Base-by-base conservation (phyloP, 1,139 yeast species). In the Blastobotrys indianensis region DNA sequence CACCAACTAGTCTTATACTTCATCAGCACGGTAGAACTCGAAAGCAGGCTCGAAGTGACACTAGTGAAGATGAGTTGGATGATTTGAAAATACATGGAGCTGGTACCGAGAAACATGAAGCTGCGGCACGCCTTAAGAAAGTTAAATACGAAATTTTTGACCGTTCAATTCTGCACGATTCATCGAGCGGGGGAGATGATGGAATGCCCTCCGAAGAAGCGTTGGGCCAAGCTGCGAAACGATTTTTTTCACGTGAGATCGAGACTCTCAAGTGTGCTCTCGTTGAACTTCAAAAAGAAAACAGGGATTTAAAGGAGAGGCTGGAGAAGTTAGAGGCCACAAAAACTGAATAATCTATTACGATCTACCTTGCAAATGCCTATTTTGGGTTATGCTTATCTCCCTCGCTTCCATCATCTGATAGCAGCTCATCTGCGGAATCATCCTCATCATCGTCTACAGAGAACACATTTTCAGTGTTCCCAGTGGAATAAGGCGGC, bases 361-460 rank as follows among this genome's bases (percentile, higher is more conserved):
- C n/a, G n/a, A 32, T n/a, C 12, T 12, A 32, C 30, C 10, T 32
- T 16, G n/a, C 7, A 10, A 11, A 17, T 3, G 20, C 34, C 7
- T 28, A 10, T 12, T 29, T 35, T 17, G 25, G 11, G 29, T 40
- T 12, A 12, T n/a, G 17, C 36, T 31, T 31, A 9, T 31, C 23
- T 36, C 25, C 32, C 6, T 25, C 15, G 25, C 25, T 20, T 11
- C 37, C 42, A 6, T 45, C 45, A 20, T 41, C 42, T 32, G 42
- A 30, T 17, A 16, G 13, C n/a, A 34, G 28, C 25, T 32, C 33
- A 6, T 39, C 42, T 2, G 20, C 42, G 7, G 25, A 20, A 5
- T 39, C 44, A 11, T 41, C 43, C 12, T 46, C 49, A 7, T 46
- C 49, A 20, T 42, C 49, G n/a, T 39, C 46, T 10, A 46, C 49